Base-by-base conservation (phyloP, 1,284 basidiomycete species). In the Leccinum griseonigrum region DNA sequence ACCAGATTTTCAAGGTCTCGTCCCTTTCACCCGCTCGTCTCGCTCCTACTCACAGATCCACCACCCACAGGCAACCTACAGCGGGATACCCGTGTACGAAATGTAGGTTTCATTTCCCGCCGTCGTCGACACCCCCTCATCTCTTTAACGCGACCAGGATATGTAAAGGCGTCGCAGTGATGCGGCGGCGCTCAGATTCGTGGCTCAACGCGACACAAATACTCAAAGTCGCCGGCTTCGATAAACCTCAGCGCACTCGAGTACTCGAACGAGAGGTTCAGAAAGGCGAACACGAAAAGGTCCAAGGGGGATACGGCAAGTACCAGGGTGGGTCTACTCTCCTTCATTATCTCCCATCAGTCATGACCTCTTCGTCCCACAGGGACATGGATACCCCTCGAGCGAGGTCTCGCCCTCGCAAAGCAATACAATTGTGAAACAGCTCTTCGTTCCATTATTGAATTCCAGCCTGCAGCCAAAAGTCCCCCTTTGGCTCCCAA, bases 121-220 rank as follows among this genome's bases (percentile, higher is more conserved):
- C 73, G 67, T 68, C 66, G 70, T 64, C 75, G 69, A 74, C 76
- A 74, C 70, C 40, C 66, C 65, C 69, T 78, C 65, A 76, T 60
- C 59, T 65, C 59, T 66, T 67, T 68, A 68, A 75, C 76, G 72
- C 75, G 75, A 70, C 63, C 68, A 94, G 91, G 91, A 92, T 96
- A 85, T 95, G 91, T 79, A 95, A 95, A 75, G 89, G 89, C 62
- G 91, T 98, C 70, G 97, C 97, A 58, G 95, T 99, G 66, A 99
- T 99, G 97, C 87, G 97, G 58, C 85, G 97, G 67, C 88, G 96
- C 69, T 85, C 92, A 50, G 97, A 99, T 78, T 92, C 91, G 55
- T 99, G 97, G 93, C 83, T 98, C 62, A 99, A 99, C 83, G 97
- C 97, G 75, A 99, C 97, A 1, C 97, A 99, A 78, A 98, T 99